These are phyloP conservation scores for Nicotiana knightiana DNA, from an alignment of 257 asterid genomes.

Conservation along the genomic window DNA sequence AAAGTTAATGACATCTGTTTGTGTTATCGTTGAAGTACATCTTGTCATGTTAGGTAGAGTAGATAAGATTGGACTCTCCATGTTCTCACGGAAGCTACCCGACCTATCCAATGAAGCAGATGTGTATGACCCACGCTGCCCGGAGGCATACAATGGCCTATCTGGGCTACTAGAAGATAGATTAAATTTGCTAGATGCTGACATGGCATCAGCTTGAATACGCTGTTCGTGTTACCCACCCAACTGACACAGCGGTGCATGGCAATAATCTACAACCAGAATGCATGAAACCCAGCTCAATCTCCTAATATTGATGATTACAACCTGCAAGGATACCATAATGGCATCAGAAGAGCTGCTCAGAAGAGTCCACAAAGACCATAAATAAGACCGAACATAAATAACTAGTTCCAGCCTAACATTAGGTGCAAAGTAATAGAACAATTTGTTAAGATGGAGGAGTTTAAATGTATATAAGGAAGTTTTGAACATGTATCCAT, in stretches of 20 bases:
- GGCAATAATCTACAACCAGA: slow-evolving; percentile 48
- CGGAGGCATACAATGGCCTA: slow-evolving; percentile 63
- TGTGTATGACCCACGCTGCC: slow-evolving; percentile 66
- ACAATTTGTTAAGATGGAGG: not conserved
- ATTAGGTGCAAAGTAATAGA: not conserved
- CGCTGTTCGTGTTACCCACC: slow-evolving; percentile 42
- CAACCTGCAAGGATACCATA: slow-evolving; percentile 32
- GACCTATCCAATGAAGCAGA: slow-evolving; percentile 73
- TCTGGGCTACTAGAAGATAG: slow-evolving; percentile 83
- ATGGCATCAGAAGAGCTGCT: slow-evolving; percentile 4
- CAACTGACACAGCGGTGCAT: slow-evolving; percentile 68
- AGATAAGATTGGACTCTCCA: slow-evolving; percentile 68
- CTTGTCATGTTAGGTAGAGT: slow-evolving; percentile 74
- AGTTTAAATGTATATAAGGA: not conserved
- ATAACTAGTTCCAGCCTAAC: not conserved
- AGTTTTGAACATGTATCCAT: not conserved
- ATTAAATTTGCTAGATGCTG: slow-evolving; percentile 84
- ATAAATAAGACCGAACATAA: not conserved
- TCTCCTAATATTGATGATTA: slow-evolving; percentile 28
- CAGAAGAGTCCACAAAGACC: not conserved
- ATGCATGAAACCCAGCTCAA: slow-evolving; percentile 46
- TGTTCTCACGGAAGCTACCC: slow-evolving; percentile 25
- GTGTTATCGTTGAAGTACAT: slow-evolving; percentile 58
- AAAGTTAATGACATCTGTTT: slow-evolving; percentile 68
- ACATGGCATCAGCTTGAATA: slow-evolving; percentile 72